Evolutionary conservation across 352 stramenopile species (phyloP).

Genomic region (Hyaloperonospora brassicae): DNA sequence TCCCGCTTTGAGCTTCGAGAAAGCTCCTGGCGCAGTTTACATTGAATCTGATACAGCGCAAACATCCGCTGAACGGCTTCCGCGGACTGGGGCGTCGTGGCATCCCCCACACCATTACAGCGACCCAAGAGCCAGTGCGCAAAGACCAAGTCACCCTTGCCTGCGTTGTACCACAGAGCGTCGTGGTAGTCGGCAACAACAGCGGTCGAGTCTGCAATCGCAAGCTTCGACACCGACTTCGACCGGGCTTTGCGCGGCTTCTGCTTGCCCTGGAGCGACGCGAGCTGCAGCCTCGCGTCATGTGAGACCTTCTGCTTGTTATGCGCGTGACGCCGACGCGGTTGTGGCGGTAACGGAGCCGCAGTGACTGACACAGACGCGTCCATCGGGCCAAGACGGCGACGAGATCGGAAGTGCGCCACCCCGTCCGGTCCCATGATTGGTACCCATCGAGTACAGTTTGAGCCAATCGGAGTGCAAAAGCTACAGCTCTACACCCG

Average conservation of each 20-base stretch:
- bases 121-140: conserved; percentile 54
- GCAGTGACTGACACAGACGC: conserved; percentile 8
- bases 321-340: neutral
- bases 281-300: conserved; percentile 2
- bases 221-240: conserved; percentile 5
- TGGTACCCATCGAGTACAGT: conserved; percentile 3
- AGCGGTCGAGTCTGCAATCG: neutral
- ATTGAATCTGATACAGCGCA: conserved; percentile 38
- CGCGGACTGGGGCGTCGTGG: conserved; percentile 22
- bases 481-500: no score
- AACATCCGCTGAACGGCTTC: conserved; percentile 28
- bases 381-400: conserved; percentile 17
- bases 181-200: conserved; percentile 27
- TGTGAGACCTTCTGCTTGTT: conserved; percentile 4
- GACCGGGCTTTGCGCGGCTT: conserved; percentile 11
- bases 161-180: conserved; percentile 38
- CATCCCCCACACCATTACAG: conserved; percentile 37
- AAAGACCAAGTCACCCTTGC: conserved; percentile 37
- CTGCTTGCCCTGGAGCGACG: conserved; percentile 14
- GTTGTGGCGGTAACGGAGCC: neutral
- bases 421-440: conserved; percentile 5
- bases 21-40: conserved; percentile 38
- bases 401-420: conserved; percentile 1
- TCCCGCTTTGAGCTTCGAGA: conserved; percentile 18
- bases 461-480: no score